These are phyloP conservation scores for Tripterygium wilfordii DNA, from an alignment of 177 flowering plant genomes.

Conservation along the genomic window DNA sequence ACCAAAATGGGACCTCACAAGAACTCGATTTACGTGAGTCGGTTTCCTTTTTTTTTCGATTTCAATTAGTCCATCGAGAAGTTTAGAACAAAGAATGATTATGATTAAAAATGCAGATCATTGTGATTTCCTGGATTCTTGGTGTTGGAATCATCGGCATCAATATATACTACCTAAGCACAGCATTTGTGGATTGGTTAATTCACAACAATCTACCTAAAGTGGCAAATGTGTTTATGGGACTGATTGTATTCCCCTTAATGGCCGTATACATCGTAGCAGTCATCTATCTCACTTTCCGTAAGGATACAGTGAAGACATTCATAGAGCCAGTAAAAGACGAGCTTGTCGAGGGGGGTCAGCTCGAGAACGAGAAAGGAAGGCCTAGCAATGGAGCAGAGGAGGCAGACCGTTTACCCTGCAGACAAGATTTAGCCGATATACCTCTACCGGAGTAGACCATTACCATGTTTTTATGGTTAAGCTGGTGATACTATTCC, in stretches of 20 bases:
- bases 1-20: constrained; percentile 76
- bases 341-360: constrained; percentile 5
- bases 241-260: constrained; percentile 50
- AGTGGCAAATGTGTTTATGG: constrained; percentile 49
- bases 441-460: constrained; percentile 44
- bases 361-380: constrained; percentile 27
- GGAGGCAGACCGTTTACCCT: constrained; percentile 19
- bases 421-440: constrained; percentile 50
- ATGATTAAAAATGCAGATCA: constrained; percentile 30
- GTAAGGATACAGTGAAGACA: constrained; percentile 48
- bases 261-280: constrained; percentile 48
- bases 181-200: constrained; percentile 53
- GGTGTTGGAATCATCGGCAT: constrained; percentile 61
- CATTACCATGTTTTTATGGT: too few relatives aligned
- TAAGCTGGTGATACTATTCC: too few relatives aligned
- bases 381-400: neutral
- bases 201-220: constrained; percentile 37
- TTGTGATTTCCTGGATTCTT: constrained; percentile 51
- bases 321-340: constrained; percentile 32
- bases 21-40: constrained; percentile 53
- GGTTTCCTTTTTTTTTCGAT: neutral
- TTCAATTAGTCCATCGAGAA: neutral
- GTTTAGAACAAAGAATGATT: neutral
- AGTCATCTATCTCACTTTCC: constrained; percentile 41
- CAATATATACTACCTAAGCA: constrained; percentile 60